These are phyloP conservation scores for Pterocarpus macrocarpus DNA, from an alignment of 306 rosid species.

Conservation along the genomic window DNA sequence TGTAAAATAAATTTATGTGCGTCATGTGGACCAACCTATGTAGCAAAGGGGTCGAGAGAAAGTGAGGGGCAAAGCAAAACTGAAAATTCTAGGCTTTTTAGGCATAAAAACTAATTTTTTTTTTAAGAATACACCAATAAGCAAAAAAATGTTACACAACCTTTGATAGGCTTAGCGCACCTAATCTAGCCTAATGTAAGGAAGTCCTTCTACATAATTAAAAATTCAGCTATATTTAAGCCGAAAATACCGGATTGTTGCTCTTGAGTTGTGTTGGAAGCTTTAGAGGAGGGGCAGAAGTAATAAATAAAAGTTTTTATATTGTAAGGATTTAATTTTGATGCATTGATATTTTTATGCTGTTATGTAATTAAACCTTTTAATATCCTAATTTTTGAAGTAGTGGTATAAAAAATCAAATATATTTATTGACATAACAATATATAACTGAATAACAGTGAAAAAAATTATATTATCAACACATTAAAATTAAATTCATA, in stretches of 20 bases:
- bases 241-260: conserved; percentile 7
- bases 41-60: neutral
- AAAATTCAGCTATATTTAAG: neutral
- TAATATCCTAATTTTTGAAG: no score
- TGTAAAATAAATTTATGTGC: no score
- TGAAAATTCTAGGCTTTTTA: neutral
- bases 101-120: neutral
- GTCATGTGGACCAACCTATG: conserved; percentile 15
- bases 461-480: no score
- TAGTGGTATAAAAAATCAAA: no score
- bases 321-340: no score
- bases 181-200: conserved; percentile 19
- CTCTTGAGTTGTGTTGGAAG: no score
- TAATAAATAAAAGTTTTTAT: neutral
- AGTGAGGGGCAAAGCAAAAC: neutral
- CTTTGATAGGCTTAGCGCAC: neutral
- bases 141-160: neutral
- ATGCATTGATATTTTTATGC: no score
- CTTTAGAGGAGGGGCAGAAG: neutral
- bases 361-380: no score
- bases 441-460: no score
- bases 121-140: neutral
- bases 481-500: no score
- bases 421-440: no score
- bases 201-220: neutral